Conservation (phyloP, 352 stramenopile genomes). For the Globisporangium ultimum region DNA sequence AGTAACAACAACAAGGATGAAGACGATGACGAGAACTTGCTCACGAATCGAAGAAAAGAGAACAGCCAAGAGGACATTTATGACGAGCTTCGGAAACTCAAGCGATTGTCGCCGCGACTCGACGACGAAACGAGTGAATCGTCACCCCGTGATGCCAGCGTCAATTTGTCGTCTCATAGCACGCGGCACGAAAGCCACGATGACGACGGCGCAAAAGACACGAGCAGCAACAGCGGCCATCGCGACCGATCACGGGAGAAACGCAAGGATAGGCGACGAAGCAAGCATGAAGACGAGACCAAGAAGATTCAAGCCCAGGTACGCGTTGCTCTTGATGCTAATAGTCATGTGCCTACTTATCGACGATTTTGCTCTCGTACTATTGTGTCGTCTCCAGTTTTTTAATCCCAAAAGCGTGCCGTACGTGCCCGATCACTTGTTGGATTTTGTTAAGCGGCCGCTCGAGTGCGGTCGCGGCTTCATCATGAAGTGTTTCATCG, state of each 20-base stretch:
- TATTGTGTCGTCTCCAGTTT: slow-evolving; percentile 30
- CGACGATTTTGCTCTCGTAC: not conserved
- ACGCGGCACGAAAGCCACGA: slow-evolving; percentile 13
- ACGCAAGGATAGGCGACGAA: slow-evolving; percentile 47
- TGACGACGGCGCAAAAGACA: slow-evolving; percentile 37
- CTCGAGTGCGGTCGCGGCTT: slow-evolving; percentile 73
- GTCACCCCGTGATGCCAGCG: slow-evolving; percentile 5
- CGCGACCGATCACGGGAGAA: slow-evolving; percentile 45
- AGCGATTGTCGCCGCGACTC: slow-evolving; percentile 26
- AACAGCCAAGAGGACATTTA: slow-evolving; percentile 49
- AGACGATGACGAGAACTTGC: slow-evolving; percentile 13
- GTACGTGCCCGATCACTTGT: slow-evolving; percentile 76
- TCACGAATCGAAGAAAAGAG: slow-evolving; percentile 15
- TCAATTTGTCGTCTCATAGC: not conserved
- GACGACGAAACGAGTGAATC: slow-evolving; percentile 20
- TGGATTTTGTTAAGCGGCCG: slow-evolving; percentile 77
- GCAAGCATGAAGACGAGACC: slow-evolving; percentile 58
- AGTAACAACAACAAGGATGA: slow-evolving; percentile 18
- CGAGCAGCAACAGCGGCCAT: slow-evolving; percentile 17
- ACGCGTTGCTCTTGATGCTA: slow-evolving; percentile 1
- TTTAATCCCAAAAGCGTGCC: slow-evolving; percentile 84
- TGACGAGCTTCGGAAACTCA: slow-evolving; percentile 55
- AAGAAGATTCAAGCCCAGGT: slow-evolving; percentile 70
- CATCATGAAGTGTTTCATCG: slow-evolving; percentile 89
- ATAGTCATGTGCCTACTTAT: not conserved